Evolutionary conservation across 2,329 filamentous ascomycete genomes (phyloP).

Genomic region (Aspergillus aculeatus): DNA sequence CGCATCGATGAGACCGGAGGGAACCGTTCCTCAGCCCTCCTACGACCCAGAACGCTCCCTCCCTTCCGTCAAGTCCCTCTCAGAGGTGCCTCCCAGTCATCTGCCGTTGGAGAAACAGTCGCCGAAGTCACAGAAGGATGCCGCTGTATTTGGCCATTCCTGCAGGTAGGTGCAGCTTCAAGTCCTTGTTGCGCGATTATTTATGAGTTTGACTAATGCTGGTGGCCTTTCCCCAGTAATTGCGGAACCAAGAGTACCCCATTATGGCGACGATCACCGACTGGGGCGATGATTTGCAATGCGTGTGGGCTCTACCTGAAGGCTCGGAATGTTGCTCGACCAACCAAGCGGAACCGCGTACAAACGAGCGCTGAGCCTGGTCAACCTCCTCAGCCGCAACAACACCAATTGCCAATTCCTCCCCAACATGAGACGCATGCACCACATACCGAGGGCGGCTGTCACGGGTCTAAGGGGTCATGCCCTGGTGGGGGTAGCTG

Average conservation of each 20-base stretch:
- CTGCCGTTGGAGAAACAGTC: conserved; percentile 30
- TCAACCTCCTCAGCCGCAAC: conserved; percentile 4
- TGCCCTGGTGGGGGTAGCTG: conserved; percentile 93
- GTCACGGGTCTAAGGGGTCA: conserved; percentile 65
- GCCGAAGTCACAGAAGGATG: conserved; percentile 38
- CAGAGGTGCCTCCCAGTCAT: conserved; percentile 15
- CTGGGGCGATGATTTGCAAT: conserved; percentile 95
- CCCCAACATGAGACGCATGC: conserved; percentile 31
- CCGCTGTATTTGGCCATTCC: conserved; percentile 41
- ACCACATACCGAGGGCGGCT: conserved; percentile 30
- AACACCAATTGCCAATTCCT: conserved; percentile 1
- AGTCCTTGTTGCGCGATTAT: neutral
- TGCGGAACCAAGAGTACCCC: conserved; percentile 92
- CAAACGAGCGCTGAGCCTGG: conserved; percentile 42
- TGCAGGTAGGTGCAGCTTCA: conserved; percentile 36
- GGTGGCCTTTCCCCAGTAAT: conserved; percentile 60
- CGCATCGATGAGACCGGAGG: conserved; percentile 17
- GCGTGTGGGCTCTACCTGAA: conserved; percentile 94
- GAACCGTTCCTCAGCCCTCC: conserved; percentile 13
- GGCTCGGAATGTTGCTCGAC: conserved; percentile 84
- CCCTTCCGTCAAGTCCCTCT: conserved; percentile 18
- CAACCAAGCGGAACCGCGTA: conserved; percentile 79
- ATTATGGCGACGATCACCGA: conserved; percentile 88
- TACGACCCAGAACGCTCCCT: conserved; percentile 17
- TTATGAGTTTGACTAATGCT: conserved; percentile 6